Conservation (phyloP, 495 filamentous ascomycete genomes). For the Corynascus novoguineensis region DNA sequence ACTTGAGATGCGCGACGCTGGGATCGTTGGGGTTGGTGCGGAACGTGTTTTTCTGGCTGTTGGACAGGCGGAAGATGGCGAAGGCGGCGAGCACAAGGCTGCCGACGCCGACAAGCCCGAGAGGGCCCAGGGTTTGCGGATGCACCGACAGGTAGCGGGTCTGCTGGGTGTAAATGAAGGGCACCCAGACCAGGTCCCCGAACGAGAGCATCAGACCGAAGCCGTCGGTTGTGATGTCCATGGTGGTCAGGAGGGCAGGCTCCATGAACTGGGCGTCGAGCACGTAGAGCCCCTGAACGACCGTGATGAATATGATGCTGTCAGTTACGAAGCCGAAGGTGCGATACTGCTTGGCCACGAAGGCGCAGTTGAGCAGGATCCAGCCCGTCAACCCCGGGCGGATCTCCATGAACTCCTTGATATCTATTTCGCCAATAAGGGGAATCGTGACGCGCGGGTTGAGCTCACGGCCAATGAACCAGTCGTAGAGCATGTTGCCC, state of each 20-base stretch:
- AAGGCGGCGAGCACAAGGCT: conserved; percentile 66
- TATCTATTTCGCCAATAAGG: conserved; percentile 75
- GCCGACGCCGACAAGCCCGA: conserved; percentile 56
- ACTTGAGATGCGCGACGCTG: conserved; percentile 71
- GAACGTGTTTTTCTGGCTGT: conserved; percentile 93
- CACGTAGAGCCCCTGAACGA: conserved; percentile 77
- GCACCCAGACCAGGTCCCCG: conserved; percentile 90
- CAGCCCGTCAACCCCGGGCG: conserved; percentile 87
- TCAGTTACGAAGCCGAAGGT: conserved; percentile 78
- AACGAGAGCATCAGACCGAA: conserved; percentile 98
- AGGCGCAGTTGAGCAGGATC: conserved; percentile 80
- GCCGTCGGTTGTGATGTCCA: conserved; percentile 91
- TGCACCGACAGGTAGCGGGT: conserved; percentile 81
- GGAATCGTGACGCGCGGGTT: conserved; percentile 83
- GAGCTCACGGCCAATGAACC: conserved; percentile 94
- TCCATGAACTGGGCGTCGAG: conserved; percentile 89
- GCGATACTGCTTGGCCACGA: conserved; percentile 81
- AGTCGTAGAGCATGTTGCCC: conserved; percentile 90
- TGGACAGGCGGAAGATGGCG: conserved; percentile 83
- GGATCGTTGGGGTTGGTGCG: conserved; percentile 83
- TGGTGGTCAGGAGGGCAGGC: conserved; percentile 85
- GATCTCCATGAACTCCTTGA: conserved; percentile 87
- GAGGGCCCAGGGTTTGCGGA: conserved; percentile 67
- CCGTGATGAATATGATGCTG: conserved; percentile 74
- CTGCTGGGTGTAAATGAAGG: conserved; percentile 83